These are phyloP conservation scores for Dichotomopilus funicola DNA, from an alignment of 2,329 filamentous ascomycete genomes.

Conservation along the genomic window DNA sequence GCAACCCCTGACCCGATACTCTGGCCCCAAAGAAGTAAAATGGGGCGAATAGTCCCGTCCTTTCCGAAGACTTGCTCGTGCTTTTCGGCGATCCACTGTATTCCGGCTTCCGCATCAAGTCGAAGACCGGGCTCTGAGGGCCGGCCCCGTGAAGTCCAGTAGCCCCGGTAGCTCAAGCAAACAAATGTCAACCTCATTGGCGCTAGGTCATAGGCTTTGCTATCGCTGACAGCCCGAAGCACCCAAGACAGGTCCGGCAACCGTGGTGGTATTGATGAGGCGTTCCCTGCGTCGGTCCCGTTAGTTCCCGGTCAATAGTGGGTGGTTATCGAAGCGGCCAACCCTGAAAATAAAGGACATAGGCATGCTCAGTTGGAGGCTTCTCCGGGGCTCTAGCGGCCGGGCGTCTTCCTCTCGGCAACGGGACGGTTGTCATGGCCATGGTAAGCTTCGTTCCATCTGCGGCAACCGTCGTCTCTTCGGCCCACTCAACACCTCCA, in stretches of 20 bases:
- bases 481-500: slow-evolving; percentile 58
- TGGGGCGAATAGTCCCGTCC: slow-evolving; percentile 30
- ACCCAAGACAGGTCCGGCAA: slow-evolving; percentile 51
- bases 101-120: slow-evolving; percentile 57
- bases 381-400: slow-evolving; percentile 3
- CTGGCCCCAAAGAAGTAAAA: slow-evolving; percentile 66
- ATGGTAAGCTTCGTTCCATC: slow-evolving; percentile 62
- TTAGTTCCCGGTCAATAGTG: slow-evolving; percentile 5
- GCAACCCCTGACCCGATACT: slow-evolving; percentile 69
- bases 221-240: slow-evolving; percentile 39
- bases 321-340: slow-evolving; percentile 8
- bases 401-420: slow-evolving; percentile 11
- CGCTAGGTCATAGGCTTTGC: slow-evolving; percentile 23
- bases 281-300: slow-evolving; percentile 42
- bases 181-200: slow-evolving; percentile 39
- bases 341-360: slow-evolving; percentile 54
- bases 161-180: slow-evolving; percentile 61
- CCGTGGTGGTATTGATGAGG: slow-evolving; percentile 51
- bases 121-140: slow-evolving; percentile 66
- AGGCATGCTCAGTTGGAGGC: slow-evolving; percentile 34
- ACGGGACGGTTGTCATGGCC: slow-evolving; percentile 43
- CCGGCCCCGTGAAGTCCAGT: slow-evolving; percentile 69
- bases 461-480: slow-evolving; percentile 50
- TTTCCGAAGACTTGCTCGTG: slow-evolving; percentile 28
- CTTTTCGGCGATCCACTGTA: slow-evolving; percentile 51